Conservation (phyloP, 345 rosid genomes). For the Gossypium turneri region DNA sequence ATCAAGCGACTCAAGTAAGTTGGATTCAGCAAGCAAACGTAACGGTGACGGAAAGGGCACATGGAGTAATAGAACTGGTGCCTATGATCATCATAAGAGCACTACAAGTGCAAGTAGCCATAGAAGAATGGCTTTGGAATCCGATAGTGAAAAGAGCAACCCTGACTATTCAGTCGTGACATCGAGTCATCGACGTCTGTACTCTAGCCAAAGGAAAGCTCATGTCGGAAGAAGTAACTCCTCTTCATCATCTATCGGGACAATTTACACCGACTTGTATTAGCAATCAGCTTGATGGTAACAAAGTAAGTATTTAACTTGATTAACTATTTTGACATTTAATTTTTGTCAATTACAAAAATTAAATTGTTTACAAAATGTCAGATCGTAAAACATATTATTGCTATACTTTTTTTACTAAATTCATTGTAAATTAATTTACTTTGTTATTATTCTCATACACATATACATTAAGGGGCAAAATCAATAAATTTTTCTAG, state of each 20-base stretch:
- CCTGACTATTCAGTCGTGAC: conserved; percentile 16
- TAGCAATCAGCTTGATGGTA: conserved; percentile 10
- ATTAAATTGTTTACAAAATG: too few species aligned
- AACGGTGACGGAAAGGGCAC: background rate
- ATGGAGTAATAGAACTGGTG: background rate
- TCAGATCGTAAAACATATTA: too few species aligned
- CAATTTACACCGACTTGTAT: conserved; percentile 16
- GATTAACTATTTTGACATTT: too few species aligned
- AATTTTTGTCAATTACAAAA: too few species aligned
- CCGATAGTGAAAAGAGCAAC: conserved; percentile 23
- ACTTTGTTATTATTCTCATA: too few species aligned
- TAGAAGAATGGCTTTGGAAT: conserved; percentile 20
- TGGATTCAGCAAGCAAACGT: background rate
- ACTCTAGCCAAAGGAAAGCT: conserved; percentile 14
- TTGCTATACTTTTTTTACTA: too few species aligned
- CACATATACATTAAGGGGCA: too few species aligned
- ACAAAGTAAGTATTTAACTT: conserved; percentile 9
- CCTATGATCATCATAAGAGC: conserved; percentile 1
- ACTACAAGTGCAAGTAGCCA: conserved; percentile 8
- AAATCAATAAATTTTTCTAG: too few species aligned
- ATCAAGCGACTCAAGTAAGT: background rate
- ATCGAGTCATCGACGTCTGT: conserved; percentile 3
- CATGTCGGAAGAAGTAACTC: conserved; percentile 5
- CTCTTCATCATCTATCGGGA: conserved; percentile 10
- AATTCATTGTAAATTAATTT: too few species aligned